Base-by-base conservation (phyloP, 2,329 filamentous ascomycete genomes). In the Ceratocystiopsis minuta region DNA sequence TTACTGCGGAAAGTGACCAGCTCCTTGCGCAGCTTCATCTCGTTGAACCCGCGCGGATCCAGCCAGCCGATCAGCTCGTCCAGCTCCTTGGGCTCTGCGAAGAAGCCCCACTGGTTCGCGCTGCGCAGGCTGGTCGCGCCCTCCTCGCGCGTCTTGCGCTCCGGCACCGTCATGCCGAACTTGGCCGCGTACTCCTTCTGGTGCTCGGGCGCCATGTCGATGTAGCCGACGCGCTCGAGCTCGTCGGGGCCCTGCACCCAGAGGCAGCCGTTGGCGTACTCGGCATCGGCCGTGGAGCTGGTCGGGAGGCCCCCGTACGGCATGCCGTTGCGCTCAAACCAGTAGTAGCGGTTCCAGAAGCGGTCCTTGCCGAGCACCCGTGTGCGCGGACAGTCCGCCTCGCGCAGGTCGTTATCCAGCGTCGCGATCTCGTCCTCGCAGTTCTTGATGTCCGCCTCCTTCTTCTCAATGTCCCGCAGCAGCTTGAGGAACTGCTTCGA, bases 271-370 rank as follows among this genome's bases (percentile, higher is more conserved):
- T 96, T 98, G 35, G 88, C 87, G 55, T 96, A 98, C 10, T 74
- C 78, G 17, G 88, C 86, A 37, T 77, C 68, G 1, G 85, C 81
- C 1, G 88, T 96, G 15, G 87, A 95, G 58, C 85, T 93, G 49
- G 72, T 75, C 0, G 87, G 87, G 43, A 95, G 68, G 5, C 90
- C 90, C 31, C 72, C 85, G 53, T 88, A 94, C 0, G 90, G 90
- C 87, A 96, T 96, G 18, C 87, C 90, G 54, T 96, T 98, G 48
- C 88, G 80, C 61, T 98, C 90, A 57, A 96, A 95, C 88, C 90
- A 98, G 66, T 92, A 96, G 60, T 96, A 98, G 42, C 88, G 76
- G 60, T 98, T 96, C 77, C 88, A 94, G 66, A 94, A 98, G 37
- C 90, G 77, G 60, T 98, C 90, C 57, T 90, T 88, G 46, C 90